Percentiles rank a stretch among this genome's conserved stretches.
These are phyloP conservation scores for Pseudomonodictys pantanalensis DNA, from an alignment of 495 filamentous ascomycete genomes.

Conservation along the genomic window DNA sequence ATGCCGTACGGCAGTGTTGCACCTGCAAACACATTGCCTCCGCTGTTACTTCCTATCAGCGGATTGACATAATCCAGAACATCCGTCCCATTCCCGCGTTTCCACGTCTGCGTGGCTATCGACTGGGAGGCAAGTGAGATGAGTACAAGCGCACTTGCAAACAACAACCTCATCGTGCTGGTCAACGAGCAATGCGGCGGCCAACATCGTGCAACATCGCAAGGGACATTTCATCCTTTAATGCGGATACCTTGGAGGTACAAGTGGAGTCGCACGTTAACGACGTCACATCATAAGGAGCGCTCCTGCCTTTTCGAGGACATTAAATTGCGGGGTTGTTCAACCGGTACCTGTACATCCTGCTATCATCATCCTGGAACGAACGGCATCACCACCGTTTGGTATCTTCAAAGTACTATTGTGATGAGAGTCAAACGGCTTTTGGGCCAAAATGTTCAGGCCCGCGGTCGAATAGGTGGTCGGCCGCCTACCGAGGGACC, in stretches of 20 bases:
- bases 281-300: constrained; percentile 3
- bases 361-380: no score
- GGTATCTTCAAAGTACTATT: no score
- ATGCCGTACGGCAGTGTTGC: constrained; percentile 73
- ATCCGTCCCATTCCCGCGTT: constrained; percentile 13
- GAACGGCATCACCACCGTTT: no score
- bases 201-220: not conserved
- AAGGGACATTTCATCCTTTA: no score
- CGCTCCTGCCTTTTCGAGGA: constrained; percentile 20
- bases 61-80: constrained; percentile 36
- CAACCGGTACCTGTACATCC: constrained; percentile 4
- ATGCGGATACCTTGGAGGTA: no score
- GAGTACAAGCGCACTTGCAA: no score
- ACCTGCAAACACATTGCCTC: constrained; percentile 67
- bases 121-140: no score
- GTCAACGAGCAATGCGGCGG: not conserved
- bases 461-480: no score
- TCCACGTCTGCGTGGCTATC: not conserved
- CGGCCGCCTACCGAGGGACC: no score
- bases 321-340: constrained; percentile 23
- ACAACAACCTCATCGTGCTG: no score
- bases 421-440: no score
- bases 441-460: no score
- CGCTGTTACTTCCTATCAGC: constrained; percentile 39
- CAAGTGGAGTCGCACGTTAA: not conserved